These are phyloP conservation scores for Cavenderia fasciculata DNA, from an alignment of 78 protist genomes.

Conservation along the genomic window DNA sequence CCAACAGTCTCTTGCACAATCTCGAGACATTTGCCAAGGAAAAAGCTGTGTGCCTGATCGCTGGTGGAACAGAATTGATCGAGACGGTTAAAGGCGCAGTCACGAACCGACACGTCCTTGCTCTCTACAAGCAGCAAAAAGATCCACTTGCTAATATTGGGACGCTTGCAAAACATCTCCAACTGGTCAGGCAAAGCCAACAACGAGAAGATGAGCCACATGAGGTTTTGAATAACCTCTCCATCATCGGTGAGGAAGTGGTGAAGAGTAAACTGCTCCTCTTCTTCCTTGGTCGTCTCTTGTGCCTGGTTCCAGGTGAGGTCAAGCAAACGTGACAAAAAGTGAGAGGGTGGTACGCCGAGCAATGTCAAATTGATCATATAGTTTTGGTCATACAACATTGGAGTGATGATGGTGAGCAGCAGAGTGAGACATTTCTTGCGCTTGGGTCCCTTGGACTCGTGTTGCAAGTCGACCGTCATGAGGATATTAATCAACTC, in stretches of 20 bases:
- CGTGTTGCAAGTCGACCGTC: slow-evolving; percentile 33
- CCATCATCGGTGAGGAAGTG: slow-evolving; percentile 56
- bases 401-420: slow-evolving; percentile 16
- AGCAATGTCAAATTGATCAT: not conserved
- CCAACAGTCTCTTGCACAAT: slow-evolving; percentile 12
- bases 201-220: not conserved
- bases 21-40: slow-evolving; percentile 18
- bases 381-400: slow-evolving; percentile 12
- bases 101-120: slow-evolving; percentile 33
- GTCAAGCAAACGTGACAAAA: slow-evolving; percentile 9
- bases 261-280: slow-evolving; percentile 25
- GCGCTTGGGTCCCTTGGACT: slow-evolving; percentile 46
- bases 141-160: slow-evolving; percentile 34
- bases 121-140: not conserved
- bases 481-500: slow-evolving; percentile 38
- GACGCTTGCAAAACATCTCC: not conserved
- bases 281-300: slow-evolving; percentile 13
- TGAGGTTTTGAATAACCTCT: not conserved
- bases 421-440: slow-evolving; percentile 51
- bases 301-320: slow-evolving; percentile 53
- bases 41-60: slow-evolving; percentile 1
- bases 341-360: not conserved
- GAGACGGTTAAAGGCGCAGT: slow-evolving; percentile 7
- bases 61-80: not conserved
- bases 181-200: not conserved